A percentile compares a stretch with the other conserved stretches of the same genome.
Conservation (phyloP, 139 green algal species). For the Coelastrella sp. region DNA sequence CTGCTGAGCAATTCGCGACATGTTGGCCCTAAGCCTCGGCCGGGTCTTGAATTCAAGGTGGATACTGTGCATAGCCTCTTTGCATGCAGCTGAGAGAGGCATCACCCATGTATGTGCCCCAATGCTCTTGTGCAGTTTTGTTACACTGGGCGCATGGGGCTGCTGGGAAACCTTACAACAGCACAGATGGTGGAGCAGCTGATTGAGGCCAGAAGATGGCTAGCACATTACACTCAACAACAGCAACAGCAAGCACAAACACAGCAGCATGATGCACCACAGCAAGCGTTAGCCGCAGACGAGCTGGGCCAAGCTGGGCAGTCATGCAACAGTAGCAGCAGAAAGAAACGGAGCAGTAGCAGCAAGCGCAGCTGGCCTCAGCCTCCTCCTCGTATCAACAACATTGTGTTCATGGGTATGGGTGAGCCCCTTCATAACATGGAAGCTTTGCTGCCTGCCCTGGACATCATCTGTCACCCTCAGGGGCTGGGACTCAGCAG, state of each 20-base stretch:
- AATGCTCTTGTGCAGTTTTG: conserved; percentile 78
- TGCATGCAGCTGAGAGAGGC: too few relatives aligned
- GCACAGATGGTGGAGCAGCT: conserved; percentile 90
- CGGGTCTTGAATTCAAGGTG: too few relatives aligned
- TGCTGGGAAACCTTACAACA: conserved; percentile 76
- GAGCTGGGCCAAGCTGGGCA: too few relatives aligned
- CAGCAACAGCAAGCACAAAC: conserved; percentile 47
- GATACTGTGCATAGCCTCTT: too few relatives aligned
- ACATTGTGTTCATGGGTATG: conserved; percentile 93
- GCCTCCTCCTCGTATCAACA: conserved; percentile 63
- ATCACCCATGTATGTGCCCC: background rate
- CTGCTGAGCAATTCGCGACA: too few relatives aligned
- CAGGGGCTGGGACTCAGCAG: conserved; percentile 18
- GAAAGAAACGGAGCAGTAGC: too few relatives aligned
- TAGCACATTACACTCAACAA: conserved; percentile 31
- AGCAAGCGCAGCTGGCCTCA: background rate
- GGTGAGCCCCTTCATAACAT: conserved; percentile 50
- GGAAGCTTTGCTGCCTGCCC: conserved; percentile 28
- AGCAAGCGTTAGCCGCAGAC: too few relatives aligned
- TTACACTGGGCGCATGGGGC: conserved; percentile 84
- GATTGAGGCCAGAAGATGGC: conserved; percentile 30
- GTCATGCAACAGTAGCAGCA: conserved; percentile 35
- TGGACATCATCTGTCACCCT: conserved; percentile 47
- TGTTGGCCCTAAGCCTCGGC: too few relatives aligned
- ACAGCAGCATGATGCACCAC: too few relatives aligned